A percentile compares a stretch with the other conserved stretches of the same genome.
Conservation (phyloP, 768 basidiomycete genomes). For the Lentinula lateritia region DNA sequence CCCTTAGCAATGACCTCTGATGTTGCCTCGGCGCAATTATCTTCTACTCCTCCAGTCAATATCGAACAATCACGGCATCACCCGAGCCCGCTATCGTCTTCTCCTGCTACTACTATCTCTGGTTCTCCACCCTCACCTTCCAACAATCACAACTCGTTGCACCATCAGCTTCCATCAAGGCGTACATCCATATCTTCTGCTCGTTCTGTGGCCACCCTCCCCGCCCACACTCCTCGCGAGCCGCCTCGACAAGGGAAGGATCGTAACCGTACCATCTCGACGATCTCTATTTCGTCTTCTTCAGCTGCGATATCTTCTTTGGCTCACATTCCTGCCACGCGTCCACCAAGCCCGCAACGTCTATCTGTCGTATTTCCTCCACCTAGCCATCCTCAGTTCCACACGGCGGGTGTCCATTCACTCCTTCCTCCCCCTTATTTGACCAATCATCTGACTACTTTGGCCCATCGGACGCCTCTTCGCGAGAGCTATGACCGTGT, state of each 20-base stretch:
- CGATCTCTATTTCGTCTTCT: slow-evolving; percentile 48
- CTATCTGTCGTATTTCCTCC: slow-evolving; percentile 36
- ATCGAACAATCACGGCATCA: slow-evolving; percentile 19
- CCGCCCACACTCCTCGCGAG: slow-evolving; percentile 32
- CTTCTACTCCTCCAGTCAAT: slow-evolving; percentile 29
- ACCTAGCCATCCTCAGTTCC: slow-evolving; percentile 20
- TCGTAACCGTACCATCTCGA: slow-evolving; percentile 51
- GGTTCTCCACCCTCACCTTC: slow-evolving; percentile 20
- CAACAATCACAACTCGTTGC: slow-evolving; percentile 29
- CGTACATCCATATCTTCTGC: slow-evolving; percentile 56
- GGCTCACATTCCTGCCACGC: slow-evolving; percentile 45
- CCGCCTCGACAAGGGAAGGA: slow-evolving; percentile 25
- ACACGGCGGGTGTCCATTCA: slow-evolving; percentile 42
- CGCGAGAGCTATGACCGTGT: slow-evolving; percentile 69
- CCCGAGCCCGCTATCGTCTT: slow-evolving; percentile 19
- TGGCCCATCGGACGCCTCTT: slow-evolving; percentile 60
- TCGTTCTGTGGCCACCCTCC: slow-evolving; percentile 55
- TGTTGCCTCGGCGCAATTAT: slow-evolving; percentile 23
- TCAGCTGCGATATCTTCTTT: slow-evolving; percentile 55
- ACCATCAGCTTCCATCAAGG: slow-evolving; percentile 26
- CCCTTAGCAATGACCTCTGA: slow-evolving; percentile 43
- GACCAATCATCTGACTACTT: slow-evolving; percentile 63
- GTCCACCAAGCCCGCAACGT: slow-evolving; percentile 19
- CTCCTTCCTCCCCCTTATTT: slow-evolving; percentile 70
- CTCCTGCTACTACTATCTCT: slow-evolving; percentile 9